Percentiles rank a stretch among this genome's conserved stretches.
Evolutionary conservation across 352 stramenopile genomes (phyloP).

Genomic region (Phytophthora constricta): DNA sequence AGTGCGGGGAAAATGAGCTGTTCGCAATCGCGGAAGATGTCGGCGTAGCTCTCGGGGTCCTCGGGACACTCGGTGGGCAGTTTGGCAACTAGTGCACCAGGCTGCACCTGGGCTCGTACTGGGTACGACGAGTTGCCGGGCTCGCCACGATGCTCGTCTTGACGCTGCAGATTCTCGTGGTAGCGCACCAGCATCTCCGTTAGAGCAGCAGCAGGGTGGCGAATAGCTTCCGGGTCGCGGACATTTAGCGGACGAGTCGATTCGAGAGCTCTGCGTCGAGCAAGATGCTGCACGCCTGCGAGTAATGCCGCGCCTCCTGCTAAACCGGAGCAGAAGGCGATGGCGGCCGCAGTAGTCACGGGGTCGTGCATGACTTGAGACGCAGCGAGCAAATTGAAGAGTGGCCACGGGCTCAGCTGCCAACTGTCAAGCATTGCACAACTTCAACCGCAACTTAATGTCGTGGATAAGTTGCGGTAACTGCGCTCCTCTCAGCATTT

Average conservation of each 20-base stretch:
- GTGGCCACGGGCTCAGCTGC: conserved; percentile 15
- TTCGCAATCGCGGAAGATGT: conserved; percentile 69
- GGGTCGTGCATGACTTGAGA: conserved; percentile 12
- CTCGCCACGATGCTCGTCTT: conserved; percentile 39
- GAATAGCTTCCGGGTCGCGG: conserved; percentile 51
- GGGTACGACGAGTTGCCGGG: conserved; percentile 43
- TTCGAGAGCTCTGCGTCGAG: conserved; percentile 36
- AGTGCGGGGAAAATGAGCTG: conserved; percentile 68
- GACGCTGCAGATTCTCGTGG: conserved; percentile 56
- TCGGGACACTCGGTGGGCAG: conserved; percentile 58
- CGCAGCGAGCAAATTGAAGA: conserved; percentile 14
- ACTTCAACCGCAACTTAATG: too few species aligned
- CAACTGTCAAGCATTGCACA: background rate
- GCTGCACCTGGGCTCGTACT: conserved; percentile 47
- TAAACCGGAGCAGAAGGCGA: conserved; percentile 52
- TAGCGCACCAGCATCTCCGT: conserved; percentile 72
- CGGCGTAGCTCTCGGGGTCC: conserved; percentile 56
- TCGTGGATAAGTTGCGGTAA: too few species aligned
- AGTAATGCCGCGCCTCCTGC: conserved; percentile 49
- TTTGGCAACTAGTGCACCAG: conserved; percentile 47
- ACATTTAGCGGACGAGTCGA: conserved; percentile 48
- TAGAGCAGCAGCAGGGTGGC: conserved; percentile 46
- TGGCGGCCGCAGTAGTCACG: conserved; percentile 37
- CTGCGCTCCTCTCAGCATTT: too few species aligned
- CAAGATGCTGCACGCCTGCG: conserved; percentile 43